Conservation (phyloP, 441 rosid species). For the Cnidoscolus chayamansa region DNA sequence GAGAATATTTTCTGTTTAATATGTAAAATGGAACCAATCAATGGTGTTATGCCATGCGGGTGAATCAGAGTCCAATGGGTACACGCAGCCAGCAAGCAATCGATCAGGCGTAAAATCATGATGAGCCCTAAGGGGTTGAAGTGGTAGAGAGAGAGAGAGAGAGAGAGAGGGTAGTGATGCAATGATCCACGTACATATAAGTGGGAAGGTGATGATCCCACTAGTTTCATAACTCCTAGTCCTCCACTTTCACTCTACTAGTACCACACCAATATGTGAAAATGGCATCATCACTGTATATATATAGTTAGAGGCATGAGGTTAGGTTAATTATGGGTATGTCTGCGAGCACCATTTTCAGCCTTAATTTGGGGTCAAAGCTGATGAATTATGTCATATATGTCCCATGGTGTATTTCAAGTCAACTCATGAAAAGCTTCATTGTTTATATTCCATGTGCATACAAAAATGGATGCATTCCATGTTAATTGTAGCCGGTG, state of each 20-base stretch:
- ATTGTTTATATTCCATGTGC: not conserved
- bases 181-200: constrained; percentile 29
- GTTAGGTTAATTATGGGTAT: constrained; percentile 5
- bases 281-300: not conserved
- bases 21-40: not conserved
- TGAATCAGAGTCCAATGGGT: not conserved
- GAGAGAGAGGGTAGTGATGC: constrained; percentile 20
- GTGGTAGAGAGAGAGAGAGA: not conserved
- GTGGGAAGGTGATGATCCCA: constrained; percentile 16
- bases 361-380: constrained; percentile 17
- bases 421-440: constrained; percentile 3
- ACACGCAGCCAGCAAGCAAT: constrained; percentile 21
- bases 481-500: not conserved
- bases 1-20: not conserved
- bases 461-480: not conserved
- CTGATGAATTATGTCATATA: not conserved
- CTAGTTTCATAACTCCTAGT: not conserved
- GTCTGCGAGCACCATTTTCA: constrained; percentile 14
- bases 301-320: not conserved
- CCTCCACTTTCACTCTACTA: not conserved
- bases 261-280: not conserved
- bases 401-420: constrained; percentile 2
- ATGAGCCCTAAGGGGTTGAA: not conserved
- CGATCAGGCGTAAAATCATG: constrained; percentile 10
- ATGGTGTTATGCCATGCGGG: constrained; percentile 18